Conservation (phyloP, 176 grass and related monocot species). For the Alopecurus myosuroides region DNA sequence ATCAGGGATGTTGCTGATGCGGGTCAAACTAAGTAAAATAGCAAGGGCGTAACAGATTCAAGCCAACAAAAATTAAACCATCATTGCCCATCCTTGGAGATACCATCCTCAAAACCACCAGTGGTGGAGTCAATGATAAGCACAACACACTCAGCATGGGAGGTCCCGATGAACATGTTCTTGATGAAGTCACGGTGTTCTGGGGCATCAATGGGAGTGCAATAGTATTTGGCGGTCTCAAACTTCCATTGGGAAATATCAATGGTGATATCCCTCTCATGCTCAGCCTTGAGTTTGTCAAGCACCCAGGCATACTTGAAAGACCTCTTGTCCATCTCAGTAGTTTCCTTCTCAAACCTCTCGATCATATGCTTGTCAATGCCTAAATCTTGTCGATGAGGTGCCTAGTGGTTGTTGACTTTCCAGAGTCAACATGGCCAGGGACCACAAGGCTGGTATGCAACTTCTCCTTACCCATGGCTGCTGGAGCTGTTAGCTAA, state of each 20-base stretch:
- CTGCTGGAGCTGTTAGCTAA: background rate
- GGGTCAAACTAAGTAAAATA: no score
- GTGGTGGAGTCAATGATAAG: no score
- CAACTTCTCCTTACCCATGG: background rate
- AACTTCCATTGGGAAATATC: background rate
- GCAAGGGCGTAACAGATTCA: no score
- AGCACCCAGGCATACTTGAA: background rate
- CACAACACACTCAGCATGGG: no score
- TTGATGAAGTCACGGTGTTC: no score
- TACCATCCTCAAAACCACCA: no score
- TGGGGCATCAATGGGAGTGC: background rate
- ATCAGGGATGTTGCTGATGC: no score
- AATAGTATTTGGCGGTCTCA: background rate
- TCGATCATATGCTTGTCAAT: background rate
- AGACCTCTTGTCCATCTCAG: background rate
- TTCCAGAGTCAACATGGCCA: background rate
- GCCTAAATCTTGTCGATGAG: background rate
- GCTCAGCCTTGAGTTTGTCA: background rate
- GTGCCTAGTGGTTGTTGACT: background rate
- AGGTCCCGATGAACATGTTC: no score
- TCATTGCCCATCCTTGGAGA: no score
- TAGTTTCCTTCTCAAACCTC: background rate
- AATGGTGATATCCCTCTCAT: slow-evolving; percentile 7
- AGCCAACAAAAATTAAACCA: no score
- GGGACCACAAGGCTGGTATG: no score